These are phyloP conservation scores for Filosporella fistucella DNA, from an alignment of 495 filamentous ascomycete species.

Conservation along the genomic window DNA sequence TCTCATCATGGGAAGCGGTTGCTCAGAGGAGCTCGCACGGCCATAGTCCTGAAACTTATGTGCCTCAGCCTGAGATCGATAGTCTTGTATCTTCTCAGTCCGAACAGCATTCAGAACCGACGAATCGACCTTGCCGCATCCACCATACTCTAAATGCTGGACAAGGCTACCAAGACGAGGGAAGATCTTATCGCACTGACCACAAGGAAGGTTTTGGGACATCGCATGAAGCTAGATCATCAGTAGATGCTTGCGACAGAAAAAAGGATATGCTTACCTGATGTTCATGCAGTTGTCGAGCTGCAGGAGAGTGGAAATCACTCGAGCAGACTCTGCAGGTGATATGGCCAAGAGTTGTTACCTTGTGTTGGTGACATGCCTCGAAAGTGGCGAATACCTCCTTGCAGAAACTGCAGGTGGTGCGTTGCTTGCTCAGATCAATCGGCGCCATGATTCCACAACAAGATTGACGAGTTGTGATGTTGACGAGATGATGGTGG, in stretches of 20 bases:
- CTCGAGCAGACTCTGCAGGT: constrained; percentile 12
- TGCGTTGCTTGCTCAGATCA: too few relatives aligned
- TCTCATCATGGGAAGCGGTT: too few relatives aligned
- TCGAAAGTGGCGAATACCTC: constrained; percentile 2
- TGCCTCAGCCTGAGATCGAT: background rate
- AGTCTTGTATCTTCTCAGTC: background rate
- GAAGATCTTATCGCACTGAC: constrained; percentile 10
- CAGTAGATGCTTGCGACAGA: background rate
- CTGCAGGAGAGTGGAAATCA: constrained; percentile 14
- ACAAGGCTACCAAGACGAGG: constrained; percentile 12
- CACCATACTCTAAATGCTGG: constrained; percentile 11
- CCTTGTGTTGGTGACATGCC: constrained; percentile 14
- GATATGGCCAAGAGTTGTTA: constrained; percentile 4
- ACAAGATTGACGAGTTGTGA: too few relatives aligned
- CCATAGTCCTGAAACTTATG: background rate
- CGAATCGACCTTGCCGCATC: background rate
- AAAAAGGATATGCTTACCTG: constrained; percentile 6
- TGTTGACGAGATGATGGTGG: too few relatives aligned
- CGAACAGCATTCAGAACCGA: background rate
- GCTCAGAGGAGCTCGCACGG: too few relatives aligned
- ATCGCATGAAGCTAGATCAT: constrained; percentile 12
- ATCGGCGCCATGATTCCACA: too few relatives aligned
- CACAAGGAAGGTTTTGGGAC: constrained; percentile 15
- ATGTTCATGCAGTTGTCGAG: constrained; percentile 11
- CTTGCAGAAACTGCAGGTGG: too few relatives aligned